A percentile compares a stretch with the other conserved stretches of the same genome.
Evolutionary conservation across 805 yeast genomes (phyloP).

Genomic region (Sugiyamaella lignohabitans): DNA sequence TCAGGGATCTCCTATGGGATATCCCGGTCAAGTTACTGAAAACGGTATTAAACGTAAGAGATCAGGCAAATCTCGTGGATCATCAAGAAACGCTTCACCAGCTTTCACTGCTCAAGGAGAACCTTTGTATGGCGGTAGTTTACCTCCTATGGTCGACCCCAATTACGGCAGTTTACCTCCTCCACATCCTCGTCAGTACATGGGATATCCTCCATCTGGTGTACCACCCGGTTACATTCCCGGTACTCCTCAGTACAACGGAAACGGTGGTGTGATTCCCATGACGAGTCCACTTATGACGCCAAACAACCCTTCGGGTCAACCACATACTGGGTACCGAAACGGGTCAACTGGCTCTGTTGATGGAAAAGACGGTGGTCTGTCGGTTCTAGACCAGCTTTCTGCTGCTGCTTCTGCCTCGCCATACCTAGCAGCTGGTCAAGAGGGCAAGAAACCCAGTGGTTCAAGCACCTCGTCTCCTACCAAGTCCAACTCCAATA

Average conservation of each 20-base stretch:
- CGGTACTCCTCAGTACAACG: background rate
- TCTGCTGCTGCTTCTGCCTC: slow-evolving; percentile 19
- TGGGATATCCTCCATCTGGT: background rate
- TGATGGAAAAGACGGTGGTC: background rate
- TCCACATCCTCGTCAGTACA: background rate
- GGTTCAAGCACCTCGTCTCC: slow-evolving; percentile 13
- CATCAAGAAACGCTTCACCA: background rate
- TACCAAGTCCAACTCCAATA: background rate
- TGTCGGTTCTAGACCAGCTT: slow-evolving; percentile 16
- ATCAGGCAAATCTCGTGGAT: background rate
- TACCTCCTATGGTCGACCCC: background rate
- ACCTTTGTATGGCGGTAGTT: background rate
- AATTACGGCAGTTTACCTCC: background rate
- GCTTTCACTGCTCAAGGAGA: background rate
- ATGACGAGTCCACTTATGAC: background rate
- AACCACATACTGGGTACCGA: background rate
- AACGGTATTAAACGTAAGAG: background rate
- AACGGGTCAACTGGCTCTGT: slow-evolving; percentile 2
- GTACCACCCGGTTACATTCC: background rate
- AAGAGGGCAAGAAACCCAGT: slow-evolving; percentile 4
- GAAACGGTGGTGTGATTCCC: background rate
- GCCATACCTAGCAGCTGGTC: slow-evolving; percentile 18
- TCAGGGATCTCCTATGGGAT: background rate
- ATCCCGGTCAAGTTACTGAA: background rate
- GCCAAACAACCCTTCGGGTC: background rate